A percentile compares a stretch with the other conserved stretches of the same genome.
Evolutionary conservation across 805 yeast genomes (phyloP).

Genomic region (Maudiozyma barnettii): DNA sequence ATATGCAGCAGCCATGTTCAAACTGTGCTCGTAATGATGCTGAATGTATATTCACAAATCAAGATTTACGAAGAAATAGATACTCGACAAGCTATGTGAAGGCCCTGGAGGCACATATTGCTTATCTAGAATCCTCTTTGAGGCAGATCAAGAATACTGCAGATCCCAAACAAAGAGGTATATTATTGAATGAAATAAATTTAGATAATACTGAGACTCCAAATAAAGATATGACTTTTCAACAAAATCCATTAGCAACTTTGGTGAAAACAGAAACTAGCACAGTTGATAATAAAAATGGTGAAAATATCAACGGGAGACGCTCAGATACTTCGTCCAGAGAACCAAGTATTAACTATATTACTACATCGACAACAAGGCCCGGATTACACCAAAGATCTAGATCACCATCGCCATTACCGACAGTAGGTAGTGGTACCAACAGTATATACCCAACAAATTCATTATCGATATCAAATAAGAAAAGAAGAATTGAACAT

Average conservation of each 20-base stretch:
- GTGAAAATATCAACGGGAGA: neutral
- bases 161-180: constrained; percentile 7
- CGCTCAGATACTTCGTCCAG: neutral
- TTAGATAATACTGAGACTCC: constrained; percentile 5
- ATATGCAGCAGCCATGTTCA: constrained; percentile 37
- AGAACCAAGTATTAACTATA: neutral
- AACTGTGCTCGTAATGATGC: constrained; percentile 34
- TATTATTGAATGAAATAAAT: constrained; percentile 3
- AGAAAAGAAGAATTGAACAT: constrained; percentile 5
- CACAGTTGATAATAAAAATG: too few species aligned
- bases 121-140: constrained; percentile 13
- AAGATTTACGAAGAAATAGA: constrained; percentile 38
- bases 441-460: constrained; percentile 23
- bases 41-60: constrained; percentile 35
- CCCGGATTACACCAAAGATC: neutral
- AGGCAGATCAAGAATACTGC: constrained; percentile 5
- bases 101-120: constrained; percentile 27
- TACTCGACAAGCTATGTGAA: constrained; percentile 39
- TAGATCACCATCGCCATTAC: constrained; percentile 1
- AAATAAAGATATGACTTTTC: neutral
- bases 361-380: neutral
- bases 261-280: neutral
- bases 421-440: constrained; percentile 9
- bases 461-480: constrained; percentile 16
- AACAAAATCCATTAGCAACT: neutral